These are phyloP conservation scores for Diospyros lotus DNA, from an alignment of 148 eudicot genomes.

Conservation along the genomic window DNA sequence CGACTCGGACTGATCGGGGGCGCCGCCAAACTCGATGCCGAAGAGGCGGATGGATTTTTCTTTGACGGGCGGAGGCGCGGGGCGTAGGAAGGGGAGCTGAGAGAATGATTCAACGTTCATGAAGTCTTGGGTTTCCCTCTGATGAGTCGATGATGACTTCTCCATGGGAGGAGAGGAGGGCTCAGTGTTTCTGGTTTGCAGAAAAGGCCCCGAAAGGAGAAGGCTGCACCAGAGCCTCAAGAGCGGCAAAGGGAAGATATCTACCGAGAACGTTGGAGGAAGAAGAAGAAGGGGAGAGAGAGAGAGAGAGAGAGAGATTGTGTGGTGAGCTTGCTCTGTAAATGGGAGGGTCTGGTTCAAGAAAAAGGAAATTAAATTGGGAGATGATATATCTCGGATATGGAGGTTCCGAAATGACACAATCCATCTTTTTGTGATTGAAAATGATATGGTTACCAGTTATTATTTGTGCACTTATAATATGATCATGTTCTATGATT, in stretches of 20 bases:
- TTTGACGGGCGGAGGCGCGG: conserved; percentile 35
- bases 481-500: no score
- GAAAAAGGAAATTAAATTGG: background rate
- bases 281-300: background rate
- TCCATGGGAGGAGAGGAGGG: conserved; percentile 35
- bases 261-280: background rate
- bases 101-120: conserved; percentile 95
- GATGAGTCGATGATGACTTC: conserved; percentile 16
- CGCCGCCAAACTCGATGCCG: conserved; percentile 57
- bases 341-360: background rate
- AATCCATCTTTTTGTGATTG: no score
- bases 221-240: no score
- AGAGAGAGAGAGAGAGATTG: conserved; percentile 1
- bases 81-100: conserved; percentile 75
- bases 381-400: no score
- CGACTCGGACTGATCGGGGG: conserved; percentile 7
- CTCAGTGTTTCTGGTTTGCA: background rate
- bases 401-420: no score
- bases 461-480: no score
- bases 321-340: background rate
- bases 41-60: conserved; percentile 61
- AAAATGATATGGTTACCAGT: no score
- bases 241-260: no score
- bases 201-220: no score
- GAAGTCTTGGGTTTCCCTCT: conserved; percentile 74